These are phyloP conservation scores for Globisporangium okanoganense DNA, from an alignment of 352 stramenopile species.

Conservation along the genomic window DNA sequence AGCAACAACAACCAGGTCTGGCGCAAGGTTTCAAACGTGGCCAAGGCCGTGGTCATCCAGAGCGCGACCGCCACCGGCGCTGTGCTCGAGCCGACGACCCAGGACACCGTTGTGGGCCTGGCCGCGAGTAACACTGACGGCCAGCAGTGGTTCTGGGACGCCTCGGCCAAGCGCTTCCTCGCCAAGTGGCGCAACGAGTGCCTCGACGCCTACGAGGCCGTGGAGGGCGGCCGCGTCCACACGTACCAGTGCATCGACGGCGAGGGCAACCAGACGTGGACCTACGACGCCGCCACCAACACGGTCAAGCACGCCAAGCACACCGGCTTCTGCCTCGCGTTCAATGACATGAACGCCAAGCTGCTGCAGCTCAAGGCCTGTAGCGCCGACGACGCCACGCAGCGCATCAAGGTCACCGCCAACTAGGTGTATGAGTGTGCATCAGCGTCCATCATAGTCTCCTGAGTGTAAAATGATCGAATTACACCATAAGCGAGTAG, in stretches of 20 bases:
- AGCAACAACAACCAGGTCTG: conserved; percentile 65
- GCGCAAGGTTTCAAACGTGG: conserved; percentile 27
- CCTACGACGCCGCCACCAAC: conserved; percentile 34
- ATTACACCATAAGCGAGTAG: background rate
- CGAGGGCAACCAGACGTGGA: conserved; percentile 62
- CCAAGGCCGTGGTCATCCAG: conserved; percentile 27
- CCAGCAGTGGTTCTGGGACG: conserved; percentile 52
- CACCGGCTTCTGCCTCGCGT: conserved; percentile 46
- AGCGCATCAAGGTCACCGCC: conserved; percentile 30
- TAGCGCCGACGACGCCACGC: conserved; percentile 31
- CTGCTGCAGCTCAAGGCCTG: conserved; percentile 49
- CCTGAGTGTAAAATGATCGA: background rate
- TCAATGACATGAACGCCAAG: conserved; percentile 38
- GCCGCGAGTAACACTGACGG: conserved; percentile 13
- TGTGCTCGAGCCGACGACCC: conserved; percentile 28
- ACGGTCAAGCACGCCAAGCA: conserved; percentile 49
- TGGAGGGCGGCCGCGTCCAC: conserved; percentile 52
- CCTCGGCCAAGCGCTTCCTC: conserved; percentile 29
- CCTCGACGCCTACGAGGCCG: conserved; percentile 57
- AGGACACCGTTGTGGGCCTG: conserved; percentile 28
- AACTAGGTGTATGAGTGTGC: conserved; percentile 13
- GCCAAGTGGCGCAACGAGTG: conserved; percentile 48
- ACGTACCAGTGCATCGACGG: conserved; percentile 43
- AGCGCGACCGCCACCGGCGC: conserved; percentile 20
- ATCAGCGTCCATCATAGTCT: background rate